A percentile compares a stretch with the other conserved stretches of the same genome.
Evolutionary conservation across 805 yeast species (phyloP).

Genomic region (Nakazawaea molendinolei): DNA sequence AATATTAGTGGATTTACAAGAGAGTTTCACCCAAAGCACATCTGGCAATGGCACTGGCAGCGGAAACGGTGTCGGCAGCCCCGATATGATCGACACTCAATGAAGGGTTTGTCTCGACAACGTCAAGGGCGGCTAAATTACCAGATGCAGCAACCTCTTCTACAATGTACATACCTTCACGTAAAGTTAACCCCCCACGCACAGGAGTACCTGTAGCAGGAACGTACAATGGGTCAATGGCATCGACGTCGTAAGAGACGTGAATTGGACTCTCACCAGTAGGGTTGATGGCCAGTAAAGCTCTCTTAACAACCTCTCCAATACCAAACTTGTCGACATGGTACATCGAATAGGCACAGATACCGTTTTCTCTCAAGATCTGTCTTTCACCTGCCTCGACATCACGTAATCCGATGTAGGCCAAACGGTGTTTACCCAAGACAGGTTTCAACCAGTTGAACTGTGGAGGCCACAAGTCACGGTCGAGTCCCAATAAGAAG

Average conservation of each 20-base stretch:
- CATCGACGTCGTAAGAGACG: conserved; percentile 92
- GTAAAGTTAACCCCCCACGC: conserved; percentile 87
- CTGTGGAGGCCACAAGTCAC: conserved; percentile 60
- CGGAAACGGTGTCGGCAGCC: conserved; percentile 76
- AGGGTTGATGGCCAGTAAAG: conserved; percentile 73
- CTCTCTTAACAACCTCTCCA: conserved; percentile 87
- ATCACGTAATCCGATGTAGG: conserved; percentile 92
- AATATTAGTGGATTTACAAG: conserved; percentile 39
- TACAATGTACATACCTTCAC: conserved; percentile 90
- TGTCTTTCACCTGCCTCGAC: conserved; percentile 82
- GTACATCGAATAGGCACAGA: conserved; percentile 89
- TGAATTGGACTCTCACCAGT: conserved; percentile 68
- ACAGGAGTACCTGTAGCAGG: conserved; percentile 99
- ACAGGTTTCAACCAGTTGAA: conserved; percentile 66
- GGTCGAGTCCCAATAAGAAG: conserved; percentile 77
- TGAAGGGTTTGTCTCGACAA: conserved; percentile 90
- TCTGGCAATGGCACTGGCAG: conserved; percentile 86
- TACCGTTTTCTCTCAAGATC: conserved; percentile 61
- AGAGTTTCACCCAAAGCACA: conserved; percentile 94
- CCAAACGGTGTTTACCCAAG: conserved; percentile 64
- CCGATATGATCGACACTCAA: conserved; percentile 74
- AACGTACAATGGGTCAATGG: conserved; percentile 88
- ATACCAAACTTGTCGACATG: conserved; percentile 94
- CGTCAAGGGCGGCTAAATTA: conserved; percentile 78
- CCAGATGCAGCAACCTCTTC: conserved; percentile 92